Evolutionary conservation across 305 asterid genomes (phyloP).

Genomic region (Fraxinus platypoda): DNA sequence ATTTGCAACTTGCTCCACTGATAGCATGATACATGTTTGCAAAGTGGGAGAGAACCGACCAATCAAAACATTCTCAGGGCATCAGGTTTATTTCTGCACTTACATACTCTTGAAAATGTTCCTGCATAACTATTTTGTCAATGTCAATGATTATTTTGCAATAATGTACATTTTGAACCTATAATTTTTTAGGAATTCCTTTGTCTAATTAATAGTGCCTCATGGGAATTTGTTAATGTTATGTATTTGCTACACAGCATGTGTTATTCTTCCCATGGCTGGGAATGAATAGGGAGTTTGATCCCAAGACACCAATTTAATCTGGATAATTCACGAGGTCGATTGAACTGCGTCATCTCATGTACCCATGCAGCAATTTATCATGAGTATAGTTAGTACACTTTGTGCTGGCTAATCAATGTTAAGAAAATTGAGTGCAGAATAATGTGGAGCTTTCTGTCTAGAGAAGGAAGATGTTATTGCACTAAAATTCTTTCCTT

Average conservation of each 20-base stretch:
- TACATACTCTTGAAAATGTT: not conserved
- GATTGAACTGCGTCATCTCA: not conserved
- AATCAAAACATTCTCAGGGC: slow-evolving; percentile 77
- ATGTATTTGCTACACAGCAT: not conserved
- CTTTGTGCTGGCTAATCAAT: not conserved
- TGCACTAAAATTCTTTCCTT: slow-evolving; percentile 4
- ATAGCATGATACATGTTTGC: slow-evolving; percentile 89
- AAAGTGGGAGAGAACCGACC: slow-evolving; percentile 90
- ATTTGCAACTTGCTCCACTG: slow-evolving; percentile 96
- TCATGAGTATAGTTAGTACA: not conserved
- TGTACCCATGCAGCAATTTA: not conserved
- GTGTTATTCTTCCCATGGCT: not conserved
- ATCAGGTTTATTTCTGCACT: slow-evolving; percentile 56
- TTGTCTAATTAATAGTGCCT: not conserved
- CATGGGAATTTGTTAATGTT: not conserved
- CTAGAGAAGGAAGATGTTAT: not conserved
- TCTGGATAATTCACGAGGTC: not conserved
- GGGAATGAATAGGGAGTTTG: not conserved
- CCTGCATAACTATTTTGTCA: slow-evolving; percentile 1
- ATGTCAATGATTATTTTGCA: not conserved
- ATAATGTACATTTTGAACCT: not conserved
- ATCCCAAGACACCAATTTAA: not conserved
- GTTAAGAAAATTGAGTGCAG: not conserved
- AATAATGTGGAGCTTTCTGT: not conserved
- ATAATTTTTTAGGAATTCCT: not conserved